These are phyloP conservation scores for Brassica nigra DNA, from an alignment of 345 rosid species.

Conservation along the genomic window DNA sequence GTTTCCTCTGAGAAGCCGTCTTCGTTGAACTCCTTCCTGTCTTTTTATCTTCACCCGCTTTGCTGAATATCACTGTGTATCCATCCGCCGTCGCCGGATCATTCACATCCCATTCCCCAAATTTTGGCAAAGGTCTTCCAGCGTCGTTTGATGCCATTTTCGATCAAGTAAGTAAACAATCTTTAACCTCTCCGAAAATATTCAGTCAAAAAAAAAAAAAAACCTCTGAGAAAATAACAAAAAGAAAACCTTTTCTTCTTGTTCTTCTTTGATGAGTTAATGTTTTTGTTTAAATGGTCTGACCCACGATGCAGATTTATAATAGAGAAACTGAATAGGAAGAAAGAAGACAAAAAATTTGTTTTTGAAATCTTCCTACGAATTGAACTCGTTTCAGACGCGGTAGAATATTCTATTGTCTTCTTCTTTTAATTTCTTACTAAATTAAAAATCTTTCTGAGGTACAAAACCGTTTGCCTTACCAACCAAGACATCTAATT, in stretches of 20 bases:
- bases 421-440: slow-evolving; percentile 12
- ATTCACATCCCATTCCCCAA: slow-evolving; percentile 57
- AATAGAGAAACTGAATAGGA: slow-evolving; percentile 19
- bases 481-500: slow-evolving; percentile 19
- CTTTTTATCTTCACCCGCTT: slow-evolving; percentile 53
- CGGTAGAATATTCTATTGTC: slow-evolving; percentile 32
- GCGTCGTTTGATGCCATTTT: slow-evolving; percentile 36
- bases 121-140: slow-evolving; percentile 45
- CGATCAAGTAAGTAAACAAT: slow-evolving; percentile 24
- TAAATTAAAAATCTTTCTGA: slow-evolving; percentile 12
- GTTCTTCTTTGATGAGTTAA: background rate
- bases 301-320: slow-evolving; percentile 21
- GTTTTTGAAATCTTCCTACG: slow-evolving; percentile 23
- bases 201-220: no score
- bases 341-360: background rate
- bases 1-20: slow-evolving; percentile 40
- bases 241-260: background rate
- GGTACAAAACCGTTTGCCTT: slow-evolving; percentile 34
- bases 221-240: background rate
- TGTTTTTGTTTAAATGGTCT: slow-evolving; percentile 7
- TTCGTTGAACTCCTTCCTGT: slow-evolving; percentile 33
- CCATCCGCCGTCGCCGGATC: slow-evolving; percentile 55
- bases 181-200: background rate
- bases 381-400: slow-evolving; percentile 13
- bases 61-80: slow-evolving; percentile 47